These are phyloP conservation scores for Chlamydomonas applanata DNA, from an alignment of 139 green algal genomes.

Conservation along the genomic window DNA sequence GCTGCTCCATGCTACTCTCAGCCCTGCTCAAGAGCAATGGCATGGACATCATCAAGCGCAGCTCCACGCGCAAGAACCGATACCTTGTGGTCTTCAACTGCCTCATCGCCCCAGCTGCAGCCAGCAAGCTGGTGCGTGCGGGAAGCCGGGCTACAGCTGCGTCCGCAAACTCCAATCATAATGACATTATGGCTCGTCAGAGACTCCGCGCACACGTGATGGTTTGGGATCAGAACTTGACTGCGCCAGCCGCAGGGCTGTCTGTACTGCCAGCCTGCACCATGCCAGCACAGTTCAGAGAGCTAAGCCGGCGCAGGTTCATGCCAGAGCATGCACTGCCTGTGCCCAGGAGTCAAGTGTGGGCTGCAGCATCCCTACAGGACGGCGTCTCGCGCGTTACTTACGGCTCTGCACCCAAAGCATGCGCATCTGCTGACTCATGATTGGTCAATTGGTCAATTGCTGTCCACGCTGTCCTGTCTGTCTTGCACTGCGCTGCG, in stretches of 20 bases:
- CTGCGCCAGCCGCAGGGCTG: no score
- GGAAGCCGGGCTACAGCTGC: no score
- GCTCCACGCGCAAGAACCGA: constrained; percentile 61
- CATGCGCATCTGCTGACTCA: neutral
- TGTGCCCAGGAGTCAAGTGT: neutral
- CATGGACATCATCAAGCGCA: constrained; percentile 87
- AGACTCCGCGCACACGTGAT: no score
- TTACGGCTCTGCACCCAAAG: neutral
- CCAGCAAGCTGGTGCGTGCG: constrained; percentile 55
- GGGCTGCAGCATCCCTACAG: no score
- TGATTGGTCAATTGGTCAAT: neutral
- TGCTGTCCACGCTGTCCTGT: neutral
- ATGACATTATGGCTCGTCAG: no score
- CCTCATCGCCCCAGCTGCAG: constrained; percentile 57
- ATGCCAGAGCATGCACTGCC: no score
- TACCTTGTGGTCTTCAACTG: constrained; percentile 71
- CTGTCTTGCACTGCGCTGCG: neutral
- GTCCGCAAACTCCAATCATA: no score
- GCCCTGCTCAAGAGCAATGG: constrained; percentile 64
- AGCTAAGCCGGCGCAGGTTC: no score
- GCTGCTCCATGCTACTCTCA: constrained; percentile 33
- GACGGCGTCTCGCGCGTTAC: no score
- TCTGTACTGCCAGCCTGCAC: no score
- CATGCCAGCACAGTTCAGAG: no score
- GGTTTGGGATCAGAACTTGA: no score